phyloP scores from a whole-genome alignment of 306 rosid species.

The Quercus suber region DNA sequence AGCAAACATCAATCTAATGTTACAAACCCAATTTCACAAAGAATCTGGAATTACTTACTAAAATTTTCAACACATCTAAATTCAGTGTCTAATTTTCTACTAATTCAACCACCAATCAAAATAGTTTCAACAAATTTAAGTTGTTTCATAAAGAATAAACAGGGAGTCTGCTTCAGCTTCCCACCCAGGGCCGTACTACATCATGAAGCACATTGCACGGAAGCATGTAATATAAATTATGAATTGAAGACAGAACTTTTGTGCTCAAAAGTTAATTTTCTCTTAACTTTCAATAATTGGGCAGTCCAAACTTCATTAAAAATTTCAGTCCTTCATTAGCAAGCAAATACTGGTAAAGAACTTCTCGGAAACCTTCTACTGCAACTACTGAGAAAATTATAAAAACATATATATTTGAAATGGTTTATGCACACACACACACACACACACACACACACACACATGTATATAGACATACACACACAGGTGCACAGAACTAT shows the following conservation, averaged over 20 bases:
- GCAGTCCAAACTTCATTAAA: not conserved
- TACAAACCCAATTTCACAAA: not conserved
- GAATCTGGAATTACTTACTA: not conserved
- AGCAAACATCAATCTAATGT: slow-evolving; percentile 4
- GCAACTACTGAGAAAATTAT: not conserved
- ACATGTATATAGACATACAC: not conserved
- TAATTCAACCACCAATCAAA: not conserved
- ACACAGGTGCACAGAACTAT: not conserved
- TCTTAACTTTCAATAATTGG: not conserved
- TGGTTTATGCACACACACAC: not conserved
- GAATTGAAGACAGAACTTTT: not conserved
- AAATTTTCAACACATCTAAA: not conserved
- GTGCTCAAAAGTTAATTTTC: not conserved
- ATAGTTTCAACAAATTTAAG: not conserved
- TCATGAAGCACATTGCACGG: not conserved
- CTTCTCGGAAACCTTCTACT: not conserved
- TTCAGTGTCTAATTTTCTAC: not conserved
- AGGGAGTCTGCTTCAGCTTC: not conserved
- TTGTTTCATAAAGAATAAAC: not conserved
- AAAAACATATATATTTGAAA: not conserved
- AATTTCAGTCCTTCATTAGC: not conserved
- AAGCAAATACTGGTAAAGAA: not conserved
- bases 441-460: too few species aligned
- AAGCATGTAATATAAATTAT: not conserved
- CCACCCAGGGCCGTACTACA: not conserved